phyloP scores from a whole-genome alignment of 257 asterid species.

The Plantago elongata region DNA sequence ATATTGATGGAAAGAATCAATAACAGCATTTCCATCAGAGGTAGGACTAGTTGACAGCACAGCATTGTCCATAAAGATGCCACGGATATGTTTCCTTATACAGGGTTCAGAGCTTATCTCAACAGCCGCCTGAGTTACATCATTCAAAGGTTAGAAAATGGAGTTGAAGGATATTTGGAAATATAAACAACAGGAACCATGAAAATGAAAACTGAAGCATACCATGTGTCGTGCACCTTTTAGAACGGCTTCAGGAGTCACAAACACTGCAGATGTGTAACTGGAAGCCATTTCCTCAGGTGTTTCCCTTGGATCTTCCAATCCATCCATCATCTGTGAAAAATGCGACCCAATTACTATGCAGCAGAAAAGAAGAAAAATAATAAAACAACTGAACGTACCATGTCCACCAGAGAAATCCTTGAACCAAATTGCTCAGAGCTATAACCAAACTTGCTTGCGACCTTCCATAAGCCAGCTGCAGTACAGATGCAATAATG shows the following conservation, averaged over 20 bases:
- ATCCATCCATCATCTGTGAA: constrained; percentile 75
- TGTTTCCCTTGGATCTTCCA: constrained; percentile 95
- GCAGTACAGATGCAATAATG: constrained; percentile 56
- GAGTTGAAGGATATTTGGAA: background rate
- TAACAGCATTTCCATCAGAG: constrained; percentile 66
- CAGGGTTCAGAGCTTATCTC: constrained; percentile 95
- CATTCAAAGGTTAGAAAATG: constrained; percentile 17
- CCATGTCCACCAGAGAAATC: constrained; percentile 71
- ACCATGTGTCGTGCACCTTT: constrained; percentile 99
- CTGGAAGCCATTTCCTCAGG: constrained; percentile 95
- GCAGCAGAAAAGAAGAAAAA: constrained; percentile 1
- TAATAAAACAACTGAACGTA: constrained; percentile 25
- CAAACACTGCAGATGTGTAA: constrained; percentile 74
- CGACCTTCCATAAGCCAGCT: constrained; percentile 92
- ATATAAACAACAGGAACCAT: constrained; percentile 1
- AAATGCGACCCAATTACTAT: constrained; percentile 4
- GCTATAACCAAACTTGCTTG: constrained; percentile 87
- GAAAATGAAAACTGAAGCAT: constrained; percentile 19
- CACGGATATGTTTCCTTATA: constrained; percentile 83
- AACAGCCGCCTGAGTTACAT: constrained; percentile 74
- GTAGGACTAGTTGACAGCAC: constrained; percentile 85
- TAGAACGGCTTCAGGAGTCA: constrained; percentile 80
- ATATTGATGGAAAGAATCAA: constrained; percentile 86
- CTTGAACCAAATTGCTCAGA: constrained; percentile 91
- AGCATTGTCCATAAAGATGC: constrained; percentile 77